phyloP scores from a whole-genome alignment of 257 asterid species.

The Fraxinus anomala region DNA sequence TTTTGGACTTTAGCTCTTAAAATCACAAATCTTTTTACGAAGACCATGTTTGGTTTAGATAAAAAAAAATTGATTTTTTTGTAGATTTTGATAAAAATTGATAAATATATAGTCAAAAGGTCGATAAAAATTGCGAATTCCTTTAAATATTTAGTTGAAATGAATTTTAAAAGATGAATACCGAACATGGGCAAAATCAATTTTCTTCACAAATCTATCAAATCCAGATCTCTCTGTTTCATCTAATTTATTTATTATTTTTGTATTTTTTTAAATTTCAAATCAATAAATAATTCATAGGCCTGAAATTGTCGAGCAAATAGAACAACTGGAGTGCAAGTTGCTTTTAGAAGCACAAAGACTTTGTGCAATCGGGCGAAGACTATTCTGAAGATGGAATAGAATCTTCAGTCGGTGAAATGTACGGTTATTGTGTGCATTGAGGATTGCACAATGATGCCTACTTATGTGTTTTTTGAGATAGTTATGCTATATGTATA shows the following conservation, averaged over 20 bases:
- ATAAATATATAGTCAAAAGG: too few species aligned
- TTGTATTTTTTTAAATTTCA: background rate
- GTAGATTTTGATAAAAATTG: too few species aligned
- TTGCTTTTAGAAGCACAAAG: constrained; percentile 65
- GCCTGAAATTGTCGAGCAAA: constrained; percentile 69
- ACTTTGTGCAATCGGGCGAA: constrained; percentile 76
- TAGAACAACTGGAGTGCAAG: constrained; percentile 88
- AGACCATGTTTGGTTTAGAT: too few species aligned
- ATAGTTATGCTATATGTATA: too few species aligned
- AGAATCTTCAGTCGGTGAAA: constrained; percentile 92
- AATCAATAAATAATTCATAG: constrained; percentile 31
- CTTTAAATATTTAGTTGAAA: too few species aligned
- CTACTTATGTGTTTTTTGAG: background rate
- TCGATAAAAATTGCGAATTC: too few species aligned
- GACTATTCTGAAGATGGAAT: constrained; percentile 73
- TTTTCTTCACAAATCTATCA: constrained; percentile 21
- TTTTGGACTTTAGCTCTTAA: too few species aligned
- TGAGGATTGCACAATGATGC: background rate
- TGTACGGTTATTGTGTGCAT: constrained; percentile 74
- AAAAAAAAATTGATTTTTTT: too few species aligned
- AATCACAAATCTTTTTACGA: too few species aligned
- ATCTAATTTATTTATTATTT: constrained; percentile 18
- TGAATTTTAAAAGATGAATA: too few species aligned
- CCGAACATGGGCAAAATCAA: background rate
- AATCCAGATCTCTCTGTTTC: constrained; percentile 41